Evolutionary conservation across 192 early-diverging fungal genomes (phyloP), one percentile per base, ranked within the genome.

Genomic region (Allomyces macrogynus): DNA sequence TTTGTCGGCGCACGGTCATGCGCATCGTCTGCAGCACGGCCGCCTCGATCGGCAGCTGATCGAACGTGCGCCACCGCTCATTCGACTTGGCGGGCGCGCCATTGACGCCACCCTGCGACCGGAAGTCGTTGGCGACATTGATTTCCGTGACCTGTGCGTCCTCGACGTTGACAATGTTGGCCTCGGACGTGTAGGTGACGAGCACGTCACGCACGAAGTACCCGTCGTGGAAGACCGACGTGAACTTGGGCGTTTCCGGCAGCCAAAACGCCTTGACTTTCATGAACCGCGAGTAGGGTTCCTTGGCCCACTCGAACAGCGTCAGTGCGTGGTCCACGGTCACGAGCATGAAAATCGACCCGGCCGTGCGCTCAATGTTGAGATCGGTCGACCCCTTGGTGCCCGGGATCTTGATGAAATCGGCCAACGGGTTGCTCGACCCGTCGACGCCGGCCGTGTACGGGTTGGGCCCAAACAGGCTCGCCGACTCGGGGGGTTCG

Each of bases 191-290:
- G 72, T 84, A 84, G 20, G 71, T 77, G 66, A 84, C 66, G 65
- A 70, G 84, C 32, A 84, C 66, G 62, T 84, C 81, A 10, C 75
- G 70, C 10, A 80, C 75, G 32, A 70, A 68, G 32, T 81, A 60
- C 5, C 82, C 82, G 61, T 84, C 82, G 63, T 84, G 78, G 27
- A 83, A 66, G 5, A 84, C 42, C 25, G 74, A 69, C 71, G 84
- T 74, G 40, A 72, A 75, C 67, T 84, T 83, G 43, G 82, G 82
- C 18, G 70, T 65, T 69, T 82, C 82, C 12, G 82, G 82, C 24
- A 84, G 68, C 82, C 82, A 84, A 68, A 84, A 84, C 9, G 72
- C 75, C 67, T 84, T 84, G 54, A 84, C 67, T 63, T 84, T 84
- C 80, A 84, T 82, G 74, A 84, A 84, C 66, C 76, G 77, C 40